Percentiles rank a stretch among this genome's conserved stretches.
Conservation (phyloP, 2,329 filamentous ascomycete genomes). For the Verticillium dahliae region DNA sequence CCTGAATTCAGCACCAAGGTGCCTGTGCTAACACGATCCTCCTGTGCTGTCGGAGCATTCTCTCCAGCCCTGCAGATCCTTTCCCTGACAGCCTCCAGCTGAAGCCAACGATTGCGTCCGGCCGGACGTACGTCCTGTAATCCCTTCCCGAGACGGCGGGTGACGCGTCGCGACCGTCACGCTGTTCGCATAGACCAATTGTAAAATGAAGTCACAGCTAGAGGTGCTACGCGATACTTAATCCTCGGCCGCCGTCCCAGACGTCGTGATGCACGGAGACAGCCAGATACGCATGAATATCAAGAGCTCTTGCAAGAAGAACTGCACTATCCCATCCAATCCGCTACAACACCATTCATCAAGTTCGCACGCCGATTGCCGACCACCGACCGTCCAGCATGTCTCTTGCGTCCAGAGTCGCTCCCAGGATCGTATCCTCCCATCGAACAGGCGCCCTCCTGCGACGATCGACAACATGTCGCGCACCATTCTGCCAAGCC, state of each 20-base stretch:
- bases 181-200: too few relatives aligned
- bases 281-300: too few relatives aligned
- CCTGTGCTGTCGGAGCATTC: neutral
- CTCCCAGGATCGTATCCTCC: neutral
- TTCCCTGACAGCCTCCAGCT: neutral
- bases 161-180: too few relatives aligned
- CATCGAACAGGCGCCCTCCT: neutral
- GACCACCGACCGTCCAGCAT: neutral
- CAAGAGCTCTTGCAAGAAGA: too few relatives aligned
- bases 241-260: too few relatives aligned
- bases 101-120: too few relatives aligned
- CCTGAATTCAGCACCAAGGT: neutral
- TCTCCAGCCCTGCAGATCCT: neutral
- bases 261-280: too few relatives aligned
- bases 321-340: too few relatives aligned
- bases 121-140: too few relatives aligned
- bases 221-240: too few relatives aligned
- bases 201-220: too few relatives aligned
- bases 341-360: neutral
- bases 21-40: neutral
- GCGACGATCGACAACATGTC: neutral
- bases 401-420: neutral
- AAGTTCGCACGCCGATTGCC: neutral
- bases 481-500: neutral
- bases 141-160: too few relatives aligned